These are phyloP conservation scores for Fusarium camptoceras DNA, from an alignment of 2,329 filamentous ascomycete species.

Conservation along the genomic window DNA sequence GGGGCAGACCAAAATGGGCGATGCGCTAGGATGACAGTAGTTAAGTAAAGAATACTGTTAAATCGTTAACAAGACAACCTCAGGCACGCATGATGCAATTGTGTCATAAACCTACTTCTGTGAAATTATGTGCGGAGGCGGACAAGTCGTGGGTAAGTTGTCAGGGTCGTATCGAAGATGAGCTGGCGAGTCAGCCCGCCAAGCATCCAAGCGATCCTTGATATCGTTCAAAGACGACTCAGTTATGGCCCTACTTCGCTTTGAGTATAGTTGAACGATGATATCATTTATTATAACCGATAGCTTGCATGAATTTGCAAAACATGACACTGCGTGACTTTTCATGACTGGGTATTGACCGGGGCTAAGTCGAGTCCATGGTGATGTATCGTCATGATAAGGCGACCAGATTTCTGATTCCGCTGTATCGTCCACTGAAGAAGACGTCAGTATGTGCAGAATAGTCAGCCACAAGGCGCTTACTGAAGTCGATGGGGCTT, in stretches of 20 bases:
- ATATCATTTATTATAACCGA: slow-evolving; percentile 9
- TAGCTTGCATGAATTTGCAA: slow-evolving; percentile 3
- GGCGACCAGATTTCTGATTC: slow-evolving; percentile 11
- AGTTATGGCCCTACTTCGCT: slow-evolving; percentile 1
- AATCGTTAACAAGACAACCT: background rate
- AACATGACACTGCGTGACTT: slow-evolving; percentile 7
- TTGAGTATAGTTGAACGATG: slow-evolving; percentile 5
- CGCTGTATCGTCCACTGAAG: slow-evolving; percentile 4
- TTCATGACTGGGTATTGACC: slow-evolving; percentile 8
- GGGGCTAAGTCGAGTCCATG: background rate
- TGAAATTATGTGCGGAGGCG: slow-evolving; percentile 4
- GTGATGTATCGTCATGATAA: slow-evolving; percentile 1
- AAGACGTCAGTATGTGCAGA: background rate
- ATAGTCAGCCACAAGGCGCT: background rate
- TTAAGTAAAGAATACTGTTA: background rate
- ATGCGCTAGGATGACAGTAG: slow-evolving; percentile 3
- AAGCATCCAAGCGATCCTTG: background rate
- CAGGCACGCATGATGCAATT: too few species aligned
- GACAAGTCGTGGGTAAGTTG: background rate
- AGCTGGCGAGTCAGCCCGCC: background rate
- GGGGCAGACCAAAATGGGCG: slow-evolving; percentile 6
- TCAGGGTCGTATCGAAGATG: slow-evolving; percentile 3
- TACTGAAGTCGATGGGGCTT: slow-evolving; percentile 14
- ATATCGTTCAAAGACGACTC: slow-evolving; percentile 9
- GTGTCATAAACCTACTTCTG: background rate